Evolutionary conservation across 176 grass and related monocot species (phyloP), one percentile per base, ranked within the genome.

Genomic region (Dactylis glomerata): DNA sequence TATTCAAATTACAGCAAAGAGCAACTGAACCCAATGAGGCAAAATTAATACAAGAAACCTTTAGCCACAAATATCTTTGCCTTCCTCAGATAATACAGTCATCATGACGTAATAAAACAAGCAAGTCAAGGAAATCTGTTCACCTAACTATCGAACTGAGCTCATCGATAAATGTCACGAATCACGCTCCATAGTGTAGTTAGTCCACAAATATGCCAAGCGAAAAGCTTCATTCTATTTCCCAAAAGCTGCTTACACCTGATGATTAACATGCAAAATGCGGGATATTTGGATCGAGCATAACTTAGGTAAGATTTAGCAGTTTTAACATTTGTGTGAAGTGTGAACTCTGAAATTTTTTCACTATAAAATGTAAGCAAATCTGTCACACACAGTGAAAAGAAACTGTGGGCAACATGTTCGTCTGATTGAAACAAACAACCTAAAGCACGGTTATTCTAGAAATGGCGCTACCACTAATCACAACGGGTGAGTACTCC

Each of bases 181-280:
- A 45, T 33, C 3, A 8, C 16, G 19, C 77, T 47, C 5, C 17
- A 15, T 65, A 80, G 26, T 80, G 40, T 33, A 41, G 44, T n/a
- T 13, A 31, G 77, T 45, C 19, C 38, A 20, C 23, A 74, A 80
- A 63, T 46, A 42, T 33, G 41, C 6, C 28, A 46, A 17, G 42
- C 16, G 28, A 46, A 49, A 80, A 8, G 20, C 6, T 80, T 80
- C 3, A 4, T 66, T 80, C 27, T 47, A 58, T 80, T 66, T 46
- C 30, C 5, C 22, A 46, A 38, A 49, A 33, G 45, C 24, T 47
- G 19, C 3, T 66, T 41, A 80, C 28, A 80, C 30, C 59, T 23
- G 19, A 80, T 32, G 26, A 34, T 49, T 46, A 80, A 80, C 59
- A 2, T 80, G 17, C 24, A 80, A 80, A 80, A n/a, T 6, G 57